Conservation (phyloP, 1,139 yeast species). For the Scheffersomyces cryptocercus region DNA sequence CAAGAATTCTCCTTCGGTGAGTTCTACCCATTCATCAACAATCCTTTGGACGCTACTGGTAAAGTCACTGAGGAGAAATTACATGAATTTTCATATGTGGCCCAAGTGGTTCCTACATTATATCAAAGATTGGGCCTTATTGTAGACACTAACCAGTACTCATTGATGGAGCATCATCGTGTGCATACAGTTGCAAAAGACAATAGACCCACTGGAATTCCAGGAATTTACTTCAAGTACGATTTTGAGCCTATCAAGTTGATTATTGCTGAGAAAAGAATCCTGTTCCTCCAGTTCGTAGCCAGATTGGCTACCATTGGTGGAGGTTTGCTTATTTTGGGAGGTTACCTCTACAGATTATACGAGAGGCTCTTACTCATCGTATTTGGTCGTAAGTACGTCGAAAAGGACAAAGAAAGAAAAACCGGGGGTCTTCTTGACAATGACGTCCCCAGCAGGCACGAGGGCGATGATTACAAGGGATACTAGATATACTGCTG, state of each 20-base stretch:
- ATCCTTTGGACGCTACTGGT: conserved; percentile 80
- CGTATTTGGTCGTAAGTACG: conserved; percentile 52
- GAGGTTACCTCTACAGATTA: conserved; percentile 45
- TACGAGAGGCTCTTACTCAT: conserved; percentile 48
- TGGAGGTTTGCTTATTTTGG: conserved; percentile 69
- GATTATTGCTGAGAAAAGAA: conserved; percentile 65
- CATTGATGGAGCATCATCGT: conserved; percentile 61
- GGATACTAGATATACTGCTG: too few species aligned
- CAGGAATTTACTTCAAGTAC: conserved; percentile 83
- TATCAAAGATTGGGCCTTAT: conserved; percentile 70
- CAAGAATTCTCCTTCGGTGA: conserved; percentile 90
- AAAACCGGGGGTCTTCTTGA: conserved; percentile 38
- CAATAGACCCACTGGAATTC: conserved; percentile 41
- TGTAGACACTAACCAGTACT: conserved; percentile 84
- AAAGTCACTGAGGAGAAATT: conserved; percentile 48
- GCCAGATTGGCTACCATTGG: conserved; percentile 75
- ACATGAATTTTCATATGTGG: conserved; percentile 60
- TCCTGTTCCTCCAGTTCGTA: conserved; percentile 76
- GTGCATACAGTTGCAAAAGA: conserved; percentile 21
- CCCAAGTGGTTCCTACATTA: conserved; percentile 83
- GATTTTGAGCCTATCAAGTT: conserved; percentile 87
- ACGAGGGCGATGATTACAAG: too few species aligned
- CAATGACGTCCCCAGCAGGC: conserved; percentile 1
- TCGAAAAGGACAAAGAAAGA: conserved; percentile 58
- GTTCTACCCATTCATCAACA: conserved; percentile 80